Base-by-base conservation (phyloP, 257 asterid genomes). In the Solanum sparsipilum region DNA sequence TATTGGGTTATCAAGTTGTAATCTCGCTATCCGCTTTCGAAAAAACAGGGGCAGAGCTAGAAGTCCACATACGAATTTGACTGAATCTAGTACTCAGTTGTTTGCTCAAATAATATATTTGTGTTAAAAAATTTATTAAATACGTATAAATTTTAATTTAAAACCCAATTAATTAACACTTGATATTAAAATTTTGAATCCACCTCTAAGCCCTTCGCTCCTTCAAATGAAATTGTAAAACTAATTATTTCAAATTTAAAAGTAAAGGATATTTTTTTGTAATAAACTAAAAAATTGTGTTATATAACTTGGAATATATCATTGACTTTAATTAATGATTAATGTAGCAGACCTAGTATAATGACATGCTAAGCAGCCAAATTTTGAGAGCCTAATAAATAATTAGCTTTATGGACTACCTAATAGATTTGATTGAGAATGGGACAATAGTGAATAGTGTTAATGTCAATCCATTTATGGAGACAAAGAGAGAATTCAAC, bases 1-100 rank as follows among this genome's bases (percentile, higher is more conserved):
- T 52, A 52, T 52, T 52, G 20, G 20, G 56, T 46, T 18, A 2
- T 52, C 63, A 18, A 52, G 63, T 52, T 52, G 63, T 52, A 52
- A 52, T 46, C 18, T 46, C 56, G 56, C 56, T 46, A 46, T 46
- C 56, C 6, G 18, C 56, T 46, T 46, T 46, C 0, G 0, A 13
- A 0, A 46, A 46, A 13, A 13, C 0, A 13, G 56, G 56, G 0
- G 2, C 1, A 0, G 56, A 46, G 56, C 56, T 46, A 13, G 0
- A 46, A 13, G 20, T 46, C 0, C 18, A 46, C 6, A 0, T 46
- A 0, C 56, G 0, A 13, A 46, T 52, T 52, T 18, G 63, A 18
- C 0, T 0, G 0, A 0, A 52, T 16, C 9, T 52, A 52, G 63
- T 52, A 52, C 9, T 2, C 3, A 48, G 7, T 48, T 48, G 58